phyloP scores from a whole-genome alignment of 2,329 filamentous ascomycete genomes.

The Talaromyces albobiverticillius region DNA sequence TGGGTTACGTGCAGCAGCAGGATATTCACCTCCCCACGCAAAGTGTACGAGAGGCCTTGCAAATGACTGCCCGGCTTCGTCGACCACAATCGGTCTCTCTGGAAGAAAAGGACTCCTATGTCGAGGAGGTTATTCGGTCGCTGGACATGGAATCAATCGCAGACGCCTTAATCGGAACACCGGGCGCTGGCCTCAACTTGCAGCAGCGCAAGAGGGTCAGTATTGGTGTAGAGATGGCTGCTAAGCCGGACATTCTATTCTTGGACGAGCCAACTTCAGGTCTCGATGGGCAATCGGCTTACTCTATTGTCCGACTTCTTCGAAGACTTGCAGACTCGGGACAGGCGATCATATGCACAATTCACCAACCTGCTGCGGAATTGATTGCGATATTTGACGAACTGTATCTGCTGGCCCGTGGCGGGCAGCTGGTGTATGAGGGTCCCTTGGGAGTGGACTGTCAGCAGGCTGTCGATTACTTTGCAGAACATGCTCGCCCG shows the following conservation, averaged over 20 bases:
- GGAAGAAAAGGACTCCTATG: conserved; percentile 63
- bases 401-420: conserved; percentile 49
- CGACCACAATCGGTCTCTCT: conserved; percentile 57
- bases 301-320: conserved; percentile 55
- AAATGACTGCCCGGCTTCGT: conserved; percentile 62
- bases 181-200: conserved; percentile 59
- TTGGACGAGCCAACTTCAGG: conserved; percentile 58
- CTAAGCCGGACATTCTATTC: conserved; percentile 53
- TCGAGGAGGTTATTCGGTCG: conserved; percentile 62
- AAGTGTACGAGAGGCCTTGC: conserved; percentile 63
- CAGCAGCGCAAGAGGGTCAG: conserved; percentile 41
- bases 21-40: conserved; percentile 62
- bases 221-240: conserved; percentile 30
- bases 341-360: conserved; percentile 54
- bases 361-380: conserved; percentile 55
- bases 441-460: conserved; percentile 50
- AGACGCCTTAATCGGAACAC: conserved; percentile 62
- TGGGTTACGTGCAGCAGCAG: conserved; percentile 63
- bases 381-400: conserved; percentile 55
- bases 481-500: neutral
- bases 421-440: conserved; percentile 52
- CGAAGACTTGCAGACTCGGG: conserved; percentile 55
- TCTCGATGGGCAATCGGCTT: conserved; percentile 54
- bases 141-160: conserved; percentile 65
- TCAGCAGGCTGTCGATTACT: conserved; percentile 7